phyloP scores from a whole-genome alignment of 2,329 filamentous ascomycete genomes.

The Aureobasidium namibiae region DNA sequence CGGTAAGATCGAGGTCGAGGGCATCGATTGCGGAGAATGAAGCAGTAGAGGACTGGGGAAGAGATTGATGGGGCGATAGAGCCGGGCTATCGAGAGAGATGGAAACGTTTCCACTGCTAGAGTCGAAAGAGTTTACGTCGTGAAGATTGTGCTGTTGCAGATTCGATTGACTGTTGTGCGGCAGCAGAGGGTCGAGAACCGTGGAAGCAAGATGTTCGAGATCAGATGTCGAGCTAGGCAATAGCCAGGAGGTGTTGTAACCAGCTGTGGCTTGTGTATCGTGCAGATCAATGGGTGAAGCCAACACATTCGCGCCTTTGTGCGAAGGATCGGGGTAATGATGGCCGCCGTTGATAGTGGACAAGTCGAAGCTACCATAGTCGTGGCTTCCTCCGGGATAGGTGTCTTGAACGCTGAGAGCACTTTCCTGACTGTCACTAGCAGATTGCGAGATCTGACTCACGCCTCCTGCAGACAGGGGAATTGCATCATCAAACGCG shows the following conservation, averaged over 20 bases:
- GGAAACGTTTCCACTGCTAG: constrained; percentile 32
- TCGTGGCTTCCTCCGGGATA: constrained; percentile 17
- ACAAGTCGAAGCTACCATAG: constrained; percentile 16
- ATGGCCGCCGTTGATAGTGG: not conserved
- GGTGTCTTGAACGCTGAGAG: constrained; percentile 24
- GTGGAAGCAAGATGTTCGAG: constrained; percentile 13
- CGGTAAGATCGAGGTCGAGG: not conserved
- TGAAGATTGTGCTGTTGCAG: not conserved
- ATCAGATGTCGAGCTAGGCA: not conserved
- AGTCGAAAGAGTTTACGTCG: constrained; percentile 32
- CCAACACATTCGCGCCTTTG: not conserved
- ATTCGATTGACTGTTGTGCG: not conserved
- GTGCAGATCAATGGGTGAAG: constrained; percentile 6
- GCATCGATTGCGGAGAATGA: not conserved
- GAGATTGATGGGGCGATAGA: not conserved
- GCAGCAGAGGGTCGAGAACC: constrained; percentile 1
- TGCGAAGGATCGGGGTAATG: not conserved
- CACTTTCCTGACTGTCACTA: constrained; percentile 5
- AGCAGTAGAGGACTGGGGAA: not conserved
- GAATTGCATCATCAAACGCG: not conserved
- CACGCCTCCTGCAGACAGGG: not conserved
- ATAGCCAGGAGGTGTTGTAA: not conserved
- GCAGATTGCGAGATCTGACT: constrained; percentile 5
- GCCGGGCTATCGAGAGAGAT: constrained; percentile 28
- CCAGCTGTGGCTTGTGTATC: not conserved